These are phyloP conservation scores for Ustulina deusta DNA, from an alignment of 2,329 filamentous ascomycete species.

Conservation along the genomic window DNA sequence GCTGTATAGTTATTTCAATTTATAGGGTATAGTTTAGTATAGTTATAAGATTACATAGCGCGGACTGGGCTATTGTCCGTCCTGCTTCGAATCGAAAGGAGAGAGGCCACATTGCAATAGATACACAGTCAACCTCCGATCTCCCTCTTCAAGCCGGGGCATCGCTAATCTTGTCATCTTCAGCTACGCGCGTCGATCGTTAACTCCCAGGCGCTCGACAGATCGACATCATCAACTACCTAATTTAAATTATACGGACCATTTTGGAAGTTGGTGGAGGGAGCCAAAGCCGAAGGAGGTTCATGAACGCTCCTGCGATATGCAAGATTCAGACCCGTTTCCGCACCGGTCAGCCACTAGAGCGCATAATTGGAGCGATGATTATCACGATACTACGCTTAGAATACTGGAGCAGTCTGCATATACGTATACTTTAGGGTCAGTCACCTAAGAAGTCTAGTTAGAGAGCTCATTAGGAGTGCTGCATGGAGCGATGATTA, in stretches of 20 bases:
- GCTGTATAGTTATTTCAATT: no score
- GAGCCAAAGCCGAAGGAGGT: neutral
- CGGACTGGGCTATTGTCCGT: no score
- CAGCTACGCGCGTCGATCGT: neutral
- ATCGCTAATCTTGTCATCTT: neutral
- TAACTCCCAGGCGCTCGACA: neutral
- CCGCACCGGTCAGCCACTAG: neutral
- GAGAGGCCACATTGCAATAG: neutral
- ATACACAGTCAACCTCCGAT: neutral
- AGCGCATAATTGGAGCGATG: neutral
- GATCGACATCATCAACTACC: neutral
- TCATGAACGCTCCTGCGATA: neutral
- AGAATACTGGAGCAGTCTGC: neutral
- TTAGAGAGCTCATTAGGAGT: no score
- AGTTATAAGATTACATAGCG: no score
- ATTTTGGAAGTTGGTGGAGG: neutral
- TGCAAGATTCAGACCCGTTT: neutral
- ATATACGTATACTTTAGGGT: neutral
- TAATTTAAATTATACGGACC: neutral
- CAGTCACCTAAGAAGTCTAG: neutral
- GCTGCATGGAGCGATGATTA: neutral
- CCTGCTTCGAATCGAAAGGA: no score
- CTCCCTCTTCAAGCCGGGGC: neutral
- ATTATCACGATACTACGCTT: neutral
- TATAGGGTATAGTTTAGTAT: no score